Base-by-base conservation (phyloP, 805 yeast genomes). In the Metschnikowia dekortorum region DNA sequence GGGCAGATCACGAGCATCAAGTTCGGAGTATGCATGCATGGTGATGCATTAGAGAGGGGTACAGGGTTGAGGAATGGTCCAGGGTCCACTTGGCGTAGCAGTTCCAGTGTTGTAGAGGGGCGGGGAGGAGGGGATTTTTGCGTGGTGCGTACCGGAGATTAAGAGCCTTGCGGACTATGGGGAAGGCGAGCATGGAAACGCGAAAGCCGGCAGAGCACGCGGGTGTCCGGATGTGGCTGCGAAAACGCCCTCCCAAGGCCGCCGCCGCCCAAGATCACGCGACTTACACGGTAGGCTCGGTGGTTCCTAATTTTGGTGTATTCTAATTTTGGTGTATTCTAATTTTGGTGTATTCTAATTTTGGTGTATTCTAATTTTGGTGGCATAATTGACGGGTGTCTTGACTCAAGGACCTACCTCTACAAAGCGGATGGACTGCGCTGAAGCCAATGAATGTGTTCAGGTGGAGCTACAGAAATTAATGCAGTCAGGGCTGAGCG, bases 201-300 rank as follows among this genome's bases (percentile, higher is more conserved):
- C 45, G 36, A 42, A 13, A n/a, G 8, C 16, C 22, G 22, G 22
- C 5, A 22, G 22, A 3, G n/a, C 10, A 6, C n/a, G 16, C 11
- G 38, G 14, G 34, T 42, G 45, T 31, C 33, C 45, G 32, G 45
- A 38, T 42, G 45, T 42, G 45, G 45, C 38, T 42, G 45, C 45
- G 38, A 42, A 42, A 28, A 22, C 22, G 22, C 22, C 22, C 5
- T 22, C 22, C 5, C 18, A 3, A 16, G 18, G 18, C 18, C 18
- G 18, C 22, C 1, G 22, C 22, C 22, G 22, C 22, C 22, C 3
- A 13, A 33, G 7, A 14, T 13, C 14, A 13, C 36, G 36, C 1
- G 13, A 16, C 6, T 5, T 33, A 1, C 16, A 13, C 6, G 36
- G 34, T 32, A 13, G 22, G 5, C 22, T 22, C 22, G 22, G 22